Evolutionary conservation across 805 yeast species (phyloP), one percentile per base, ranked within the genome.

Genomic region (Candida qinlingensis): DNA sequence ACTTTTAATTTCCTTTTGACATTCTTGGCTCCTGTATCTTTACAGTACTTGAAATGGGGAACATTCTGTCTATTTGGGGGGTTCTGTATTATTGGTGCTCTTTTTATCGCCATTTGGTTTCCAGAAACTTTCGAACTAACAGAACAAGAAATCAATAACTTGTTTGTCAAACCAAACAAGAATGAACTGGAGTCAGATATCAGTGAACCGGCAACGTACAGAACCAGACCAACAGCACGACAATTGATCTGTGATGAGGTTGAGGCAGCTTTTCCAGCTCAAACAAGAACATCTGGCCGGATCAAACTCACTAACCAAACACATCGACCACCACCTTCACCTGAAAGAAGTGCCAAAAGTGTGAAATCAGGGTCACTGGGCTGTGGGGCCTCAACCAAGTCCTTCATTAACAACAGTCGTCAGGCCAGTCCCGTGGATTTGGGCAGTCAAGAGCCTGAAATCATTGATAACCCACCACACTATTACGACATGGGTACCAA

Each of bases 111-210:
- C 6, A 27, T 68, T 34, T 54, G 48, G 42, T 71, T 76, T 48
- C 80, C 79, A 5, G 82, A 78, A 53, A 75, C 81, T 0, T 64
- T 61, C 52, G 65, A 58, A 2, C 48, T 65, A 26, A 46, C 49
- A 4, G 65, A 61, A 11, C 37, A 45, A 2, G 62, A 67, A 48
- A 57, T 67, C 34, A 61, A 61, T 33, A 38, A 36, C 1, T 42
- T 66, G 6, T 66, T 61, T 41, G 38, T 26, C 11, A 41, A 39
- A 6, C 29, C 27, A 27, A 10, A 13, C 10, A 28, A 28, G 7
- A 29, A 37, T 19, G 26, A 34, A 33, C 25, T 39, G 7, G 6
- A 11, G 7, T 12, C 35, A 8, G 37, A 45, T 27, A 10, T 42
- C 19, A 36, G 30, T 13, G 35, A 30, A 12, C 39, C 13, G 12